These are phyloP conservation scores for Pichia sp. DNA, from an alignment of 1,139 yeast genomes.

Conservation along the genomic window DNA sequence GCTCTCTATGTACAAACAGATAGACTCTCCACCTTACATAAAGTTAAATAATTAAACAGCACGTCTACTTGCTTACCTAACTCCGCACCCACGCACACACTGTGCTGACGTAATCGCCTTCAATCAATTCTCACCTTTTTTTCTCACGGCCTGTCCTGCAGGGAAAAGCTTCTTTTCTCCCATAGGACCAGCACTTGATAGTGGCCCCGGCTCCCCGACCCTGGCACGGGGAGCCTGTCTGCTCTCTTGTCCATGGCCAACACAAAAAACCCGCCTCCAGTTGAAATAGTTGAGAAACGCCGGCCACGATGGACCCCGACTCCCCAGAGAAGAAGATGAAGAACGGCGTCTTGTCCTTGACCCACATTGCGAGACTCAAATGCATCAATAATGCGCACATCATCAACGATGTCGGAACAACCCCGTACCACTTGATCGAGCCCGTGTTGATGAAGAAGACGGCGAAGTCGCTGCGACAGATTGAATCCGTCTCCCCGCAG, in stretches of 20 bases:
- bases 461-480: slow-evolving; percentile 27
- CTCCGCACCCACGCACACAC: not conserved
- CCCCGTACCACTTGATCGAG: slow-evolving; percentile 33
- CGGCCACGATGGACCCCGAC: not conserved
- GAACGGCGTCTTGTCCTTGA: slow-evolving; percentile 25
- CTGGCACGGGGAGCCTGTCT: not conserved
- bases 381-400: slow-evolving; percentile 30
- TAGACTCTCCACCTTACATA: not conserved
- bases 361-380: slow-evolving; percentile 27
- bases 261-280: not conserved
- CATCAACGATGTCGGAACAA: slow-evolving; percentile 30
- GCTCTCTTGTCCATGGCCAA: not conserved
- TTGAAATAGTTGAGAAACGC: not conserved
- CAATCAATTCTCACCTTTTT: not conserved
- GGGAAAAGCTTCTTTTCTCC: not conserved
- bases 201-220: not conserved
- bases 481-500: slow-evolving; percentile 32
- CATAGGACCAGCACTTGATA: not conserved
- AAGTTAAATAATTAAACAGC: not conserved
- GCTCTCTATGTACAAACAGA: not conserved
- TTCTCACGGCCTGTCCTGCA: not conserved
- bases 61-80: too few relatives aligned
- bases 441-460: slow-evolving; percentile 33
- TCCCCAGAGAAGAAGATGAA: slow-evolving; percentile 18
- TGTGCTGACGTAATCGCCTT: slow-evolving; percentile 2